Evolutionary conservation across 1,284 basidiomycete species (phyloP).

Genomic region (Psilocybe mexicana): DNA sequence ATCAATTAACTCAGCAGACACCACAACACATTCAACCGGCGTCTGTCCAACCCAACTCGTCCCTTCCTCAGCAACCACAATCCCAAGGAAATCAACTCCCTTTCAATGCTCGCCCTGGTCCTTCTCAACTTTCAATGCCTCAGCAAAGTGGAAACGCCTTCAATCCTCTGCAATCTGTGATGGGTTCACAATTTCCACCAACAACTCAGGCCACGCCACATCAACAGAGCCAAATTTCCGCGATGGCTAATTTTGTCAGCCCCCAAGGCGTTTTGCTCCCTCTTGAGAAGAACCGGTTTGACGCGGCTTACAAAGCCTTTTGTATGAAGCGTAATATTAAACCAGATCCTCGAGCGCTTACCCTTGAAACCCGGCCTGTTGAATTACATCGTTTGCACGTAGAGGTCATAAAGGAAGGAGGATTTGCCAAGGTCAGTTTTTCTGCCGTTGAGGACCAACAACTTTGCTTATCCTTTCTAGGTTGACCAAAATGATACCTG

Average conservation of each 20-base stretch:
- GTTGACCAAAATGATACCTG: constrained; percentile 60
- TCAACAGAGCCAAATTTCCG: constrained; percentile 10
- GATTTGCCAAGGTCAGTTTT: constrained; percentile 45
- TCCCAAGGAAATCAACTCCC: constrained; percentile 29
- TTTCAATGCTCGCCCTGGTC: constrained; percentile 33
- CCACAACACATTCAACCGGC: constrained; percentile 21
- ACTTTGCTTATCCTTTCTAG: constrained; percentile 33
- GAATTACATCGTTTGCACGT: constrained; percentile 59
- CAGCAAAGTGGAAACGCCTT: constrained; percentile 28
- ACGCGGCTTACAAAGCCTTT: constrained; percentile 48
- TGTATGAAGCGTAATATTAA: constrained; percentile 40
- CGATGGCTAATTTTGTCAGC: constrained; percentile 1
- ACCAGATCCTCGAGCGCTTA: constrained; percentile 41
- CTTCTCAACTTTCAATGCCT: constrained; percentile 30
- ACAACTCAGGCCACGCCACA: constrained; percentile 10
- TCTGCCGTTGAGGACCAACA: not conserved
- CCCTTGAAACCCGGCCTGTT: constrained; percentile 51
- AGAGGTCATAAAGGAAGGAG: constrained; percentile 58
- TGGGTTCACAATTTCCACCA: constrained; percentile 22
- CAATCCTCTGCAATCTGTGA: constrained; percentile 13
- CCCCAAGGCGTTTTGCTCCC: constrained; percentile 28
- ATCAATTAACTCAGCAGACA: constrained; percentile 14
- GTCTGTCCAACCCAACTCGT: constrained; percentile 32
- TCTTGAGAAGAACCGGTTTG: constrained; percentile 52
- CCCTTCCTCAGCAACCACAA: constrained; percentile 29